These are phyloP conservation scores for Cymbopogon flexuosus DNA, from an alignment of 202 grass and related monocot species.

Conservation along the genomic window DNA sequence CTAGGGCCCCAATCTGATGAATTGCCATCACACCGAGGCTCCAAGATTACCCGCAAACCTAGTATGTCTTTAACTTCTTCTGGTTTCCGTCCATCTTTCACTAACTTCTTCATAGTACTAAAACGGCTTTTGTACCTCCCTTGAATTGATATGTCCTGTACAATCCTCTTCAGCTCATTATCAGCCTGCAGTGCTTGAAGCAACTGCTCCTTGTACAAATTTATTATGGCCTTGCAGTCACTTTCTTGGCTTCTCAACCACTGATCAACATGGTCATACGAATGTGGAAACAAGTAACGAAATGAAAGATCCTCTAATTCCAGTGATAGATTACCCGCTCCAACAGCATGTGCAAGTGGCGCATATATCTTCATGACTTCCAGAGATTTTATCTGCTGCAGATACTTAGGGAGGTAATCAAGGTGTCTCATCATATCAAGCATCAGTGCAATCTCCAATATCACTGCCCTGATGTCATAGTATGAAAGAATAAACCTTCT, in stretches of 20 bases:
- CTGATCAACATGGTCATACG: slow-evolving; percentile 63
- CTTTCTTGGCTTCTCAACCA: slow-evolving; percentile 72
- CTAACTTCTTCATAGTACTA: slow-evolving; percentile 93
- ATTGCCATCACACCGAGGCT: slow-evolving; percentile 24
- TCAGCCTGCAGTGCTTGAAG: slow-evolving; percentile 57
- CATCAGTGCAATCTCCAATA: slow-evolving; percentile 72
- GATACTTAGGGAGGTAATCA: slow-evolving; percentile 66
- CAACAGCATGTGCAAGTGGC: slow-evolving; percentile 84
- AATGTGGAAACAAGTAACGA: slow-evolving; percentile 75
- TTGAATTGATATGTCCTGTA: slow-evolving; percentile 62
- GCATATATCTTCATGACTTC: slow-evolving; percentile 95
- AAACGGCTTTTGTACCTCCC: slow-evolving; percentile 87
- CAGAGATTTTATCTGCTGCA: slow-evolving; percentile 63
- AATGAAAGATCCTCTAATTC: slow-evolving; percentile 91
- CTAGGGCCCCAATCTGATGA: slow-evolving; percentile 35
- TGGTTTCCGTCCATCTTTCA: slow-evolving; percentile 76
- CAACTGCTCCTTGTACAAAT: slow-evolving; percentile 58
- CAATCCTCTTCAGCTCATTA: slow-evolving; percentile 49
- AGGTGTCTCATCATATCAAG: slow-evolving; percentile 83
- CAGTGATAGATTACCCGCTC: slow-evolving; percentile 63
- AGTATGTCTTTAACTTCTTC: slow-evolving; percentile 90
- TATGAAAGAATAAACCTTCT: slow-evolving; percentile 78
- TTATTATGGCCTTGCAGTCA: slow-evolving; percentile 56
- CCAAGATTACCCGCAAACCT: slow-evolving; percentile 73
- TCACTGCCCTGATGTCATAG: slow-evolving; percentile 86